Conservation (phyloP, 1,284 basidiomycete species). For the Tilletiaria anomala region DNA sequence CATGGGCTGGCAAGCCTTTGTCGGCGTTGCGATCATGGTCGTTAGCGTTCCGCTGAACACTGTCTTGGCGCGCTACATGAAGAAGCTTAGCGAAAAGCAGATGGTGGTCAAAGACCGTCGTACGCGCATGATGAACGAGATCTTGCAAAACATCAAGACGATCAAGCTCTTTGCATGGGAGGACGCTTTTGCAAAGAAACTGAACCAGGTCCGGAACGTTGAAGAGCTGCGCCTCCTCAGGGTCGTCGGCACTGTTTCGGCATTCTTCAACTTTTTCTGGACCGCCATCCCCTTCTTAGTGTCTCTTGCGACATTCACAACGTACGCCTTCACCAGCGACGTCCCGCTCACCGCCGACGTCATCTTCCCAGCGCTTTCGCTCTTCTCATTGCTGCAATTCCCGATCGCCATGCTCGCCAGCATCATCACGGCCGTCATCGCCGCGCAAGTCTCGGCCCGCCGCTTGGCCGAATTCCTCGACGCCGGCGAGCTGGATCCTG, state of each 20-base stretch:
- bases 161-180: conserved; percentile 55
- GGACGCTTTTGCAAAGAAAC: conserved; percentile 60
- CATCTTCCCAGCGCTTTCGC: conserved; percentile 83
- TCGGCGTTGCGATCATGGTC: conserved; percentile 76
- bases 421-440: conserved; percentile 48
- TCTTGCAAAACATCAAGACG: conserved; percentile 63
- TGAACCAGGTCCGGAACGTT: conserved; percentile 66
- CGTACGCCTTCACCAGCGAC: conserved; percentile 56
- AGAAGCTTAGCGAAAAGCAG: conserved; percentile 65
- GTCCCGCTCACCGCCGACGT: conserved; percentile 71
- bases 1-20: conserved; percentile 79
- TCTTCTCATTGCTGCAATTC: conserved; percentile 80
- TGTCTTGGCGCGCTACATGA: conserved; percentile 45
- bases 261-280: conserved; percentile 36
- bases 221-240: conserved; percentile 63
- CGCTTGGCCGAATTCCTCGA: conserved; percentile 64
- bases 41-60: conserved; percentile 18
- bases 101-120: conserved; percentile 68
- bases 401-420: conserved; percentile 59
- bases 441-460: conserved; percentile 69
- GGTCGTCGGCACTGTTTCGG: conserved; percentile 10
- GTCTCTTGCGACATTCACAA: conserved; percentile 58
- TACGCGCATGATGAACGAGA: conserved; percentile 44
- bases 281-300: conserved; percentile 49
- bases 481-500: conserved; percentile 63